A percentile compares a stretch with the other conserved stretches of the same genome.
phyloP scores from a whole-genome alignment of 805 yeast species.

The Wickerhamomyces ciferrii region DNA sequence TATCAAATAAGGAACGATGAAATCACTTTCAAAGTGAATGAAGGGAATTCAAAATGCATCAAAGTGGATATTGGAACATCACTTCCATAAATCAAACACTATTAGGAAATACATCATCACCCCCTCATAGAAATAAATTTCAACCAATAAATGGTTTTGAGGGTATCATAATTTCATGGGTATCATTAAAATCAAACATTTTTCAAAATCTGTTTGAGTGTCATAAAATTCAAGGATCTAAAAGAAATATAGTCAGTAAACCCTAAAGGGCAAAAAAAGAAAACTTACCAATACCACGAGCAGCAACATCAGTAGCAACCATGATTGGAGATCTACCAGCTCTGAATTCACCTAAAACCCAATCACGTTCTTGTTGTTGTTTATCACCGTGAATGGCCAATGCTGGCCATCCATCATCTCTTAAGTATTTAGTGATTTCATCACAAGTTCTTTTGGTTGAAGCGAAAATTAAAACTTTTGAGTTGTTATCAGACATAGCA shows the following conservation, averaged over 20 bases:
- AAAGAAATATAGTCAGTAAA: conserved; percentile 12
- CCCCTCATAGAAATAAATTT: not conserved
- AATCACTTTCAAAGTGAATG: not conserved
- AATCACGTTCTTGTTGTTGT: conserved; percentile 96
- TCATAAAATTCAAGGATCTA: not conserved
- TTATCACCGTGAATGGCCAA: conserved; percentile 98
- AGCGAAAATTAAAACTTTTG: conserved; percentile 84
- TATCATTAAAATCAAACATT: not conserved
- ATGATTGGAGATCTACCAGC: conserved; percentile 89
- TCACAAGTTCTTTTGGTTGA: conserved; percentile 99
- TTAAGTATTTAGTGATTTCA: conserved; percentile 83
- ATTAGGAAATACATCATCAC: no score
- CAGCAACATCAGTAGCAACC: conserved; percentile 99
- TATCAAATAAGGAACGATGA: not conserved
- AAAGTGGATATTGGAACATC: not conserved
- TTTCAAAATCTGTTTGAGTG: not conserved
- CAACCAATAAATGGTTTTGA: not conserved
- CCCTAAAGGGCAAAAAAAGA: conserved; percentile 4
- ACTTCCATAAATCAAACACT: not conserved
- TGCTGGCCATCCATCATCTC: conserved; percentile 99
- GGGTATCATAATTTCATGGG: not conserved
- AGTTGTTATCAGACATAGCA: conserved; percentile 64
- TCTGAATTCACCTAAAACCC: conserved; percentile 94
- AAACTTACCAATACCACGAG: conserved; percentile 98
- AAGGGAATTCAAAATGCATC: not conserved